phyloP scores from a whole-genome alignment of 305 asterid genomes.

The Striga hermonthica region DNA sequence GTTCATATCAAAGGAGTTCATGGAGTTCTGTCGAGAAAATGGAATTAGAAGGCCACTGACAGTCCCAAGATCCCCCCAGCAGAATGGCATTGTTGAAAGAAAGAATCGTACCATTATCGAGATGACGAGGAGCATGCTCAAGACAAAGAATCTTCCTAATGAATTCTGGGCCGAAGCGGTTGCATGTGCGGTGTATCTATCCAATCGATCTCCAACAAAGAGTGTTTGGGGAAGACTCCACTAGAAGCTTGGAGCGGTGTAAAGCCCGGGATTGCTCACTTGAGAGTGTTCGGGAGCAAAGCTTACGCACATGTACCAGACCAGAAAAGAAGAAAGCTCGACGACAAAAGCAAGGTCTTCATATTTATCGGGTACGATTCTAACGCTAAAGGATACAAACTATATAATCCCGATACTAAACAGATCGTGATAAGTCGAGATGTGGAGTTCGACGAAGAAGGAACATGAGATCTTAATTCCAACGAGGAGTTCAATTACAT shows the following conservation, averaged over 20 bases:
- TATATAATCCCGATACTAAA: not conserved
- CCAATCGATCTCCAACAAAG: not conserved
- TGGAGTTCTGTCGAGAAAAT: not conserved
- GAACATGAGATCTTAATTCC: not conserved
- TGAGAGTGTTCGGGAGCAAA: not conserved
- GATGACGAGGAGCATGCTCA: not conserved
- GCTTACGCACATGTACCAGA: slow-evolving; percentile 3
- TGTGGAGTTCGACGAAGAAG: not conserved
- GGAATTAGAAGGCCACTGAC: slow-evolving; percentile 3
- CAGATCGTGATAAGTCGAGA: not conserved
- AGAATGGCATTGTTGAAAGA: slow-evolving; percentile 21
- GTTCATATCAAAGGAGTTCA: slow-evolving; percentile 14
- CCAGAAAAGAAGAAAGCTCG: not conserved
- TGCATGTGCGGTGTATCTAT: not conserved
- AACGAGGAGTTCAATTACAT: no score
- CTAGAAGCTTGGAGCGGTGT: slow-evolving; percentile 9
- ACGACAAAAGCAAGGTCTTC: not conserved
- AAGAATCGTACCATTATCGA: slow-evolving; percentile 9
- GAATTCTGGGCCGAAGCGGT: slow-evolving; percentile 6
- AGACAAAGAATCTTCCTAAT: not conserved
- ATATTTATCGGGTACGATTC: not conserved
- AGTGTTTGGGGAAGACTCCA: not conserved
- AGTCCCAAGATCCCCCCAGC: slow-evolving; percentile 16
- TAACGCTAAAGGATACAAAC: not conserved
- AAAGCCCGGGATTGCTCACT: not conserved